These are phyloP conservation scores for Botrytis medusae DNA, from an alignment of 2,329 filamentous ascomycete species.

Conservation along the genomic window DNA sequence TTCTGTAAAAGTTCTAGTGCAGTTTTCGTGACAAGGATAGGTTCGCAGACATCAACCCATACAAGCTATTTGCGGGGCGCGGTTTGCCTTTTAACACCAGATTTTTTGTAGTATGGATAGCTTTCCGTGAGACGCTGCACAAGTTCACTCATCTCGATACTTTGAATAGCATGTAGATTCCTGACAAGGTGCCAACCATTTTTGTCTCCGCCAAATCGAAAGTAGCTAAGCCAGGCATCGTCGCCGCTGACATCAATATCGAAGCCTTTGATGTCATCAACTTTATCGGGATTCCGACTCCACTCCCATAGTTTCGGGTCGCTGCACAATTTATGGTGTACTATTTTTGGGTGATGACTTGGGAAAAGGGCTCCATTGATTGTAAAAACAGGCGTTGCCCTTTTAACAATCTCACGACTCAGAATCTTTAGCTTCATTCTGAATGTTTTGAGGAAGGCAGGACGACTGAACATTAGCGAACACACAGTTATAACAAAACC, in stretches of 20 bases:
- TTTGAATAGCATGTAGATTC: neutral
- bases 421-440: neutral
- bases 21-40: neutral
- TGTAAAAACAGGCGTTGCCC: neutral
- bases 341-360: neutral
- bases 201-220: neutral
- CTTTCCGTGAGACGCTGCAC: neutral
- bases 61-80: neutral
- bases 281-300: neutral
- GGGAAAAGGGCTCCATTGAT: neutral
- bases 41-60: neutral
- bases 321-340: neutral
- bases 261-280: neutral
- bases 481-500: neutral
- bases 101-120: neutral
- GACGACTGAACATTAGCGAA: neutral
- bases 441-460: neutral
- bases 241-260: neutral
- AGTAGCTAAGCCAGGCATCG: neutral
- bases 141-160: neutral
- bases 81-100: neutral
- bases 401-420: neutral
- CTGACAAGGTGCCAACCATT: neutral
- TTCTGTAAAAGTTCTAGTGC: neutral
- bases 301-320: neutral